phyloP scores from a whole-genome alignment of 495 filamentous ascomycete species.

The Ascobolus immersus region DNA sequence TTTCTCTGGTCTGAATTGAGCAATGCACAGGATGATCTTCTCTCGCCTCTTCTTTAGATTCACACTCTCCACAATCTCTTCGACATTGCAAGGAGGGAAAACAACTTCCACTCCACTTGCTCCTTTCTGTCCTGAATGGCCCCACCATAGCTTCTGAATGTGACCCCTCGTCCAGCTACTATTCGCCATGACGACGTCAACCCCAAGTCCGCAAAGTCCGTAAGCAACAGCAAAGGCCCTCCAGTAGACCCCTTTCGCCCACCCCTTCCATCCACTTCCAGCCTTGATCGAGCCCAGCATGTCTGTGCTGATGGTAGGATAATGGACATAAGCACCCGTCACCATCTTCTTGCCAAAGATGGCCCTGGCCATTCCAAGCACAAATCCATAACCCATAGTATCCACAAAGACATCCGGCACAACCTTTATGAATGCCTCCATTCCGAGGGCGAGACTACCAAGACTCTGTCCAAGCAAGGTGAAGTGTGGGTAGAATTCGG shows the following conservation, averaged over 20 bases:
- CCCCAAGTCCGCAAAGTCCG: constrained; percentile 46
- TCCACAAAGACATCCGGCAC: constrained; percentile 88
- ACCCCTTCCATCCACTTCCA: constrained; percentile 24
- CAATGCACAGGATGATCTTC: constrained; percentile 62
- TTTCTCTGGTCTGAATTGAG: constrained; percentile 92
- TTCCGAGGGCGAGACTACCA: constrained; percentile 62
- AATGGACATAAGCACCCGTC: constrained; percentile 86
- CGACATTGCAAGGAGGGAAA: constrained; percentile 76
- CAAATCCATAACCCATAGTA: constrained; percentile 94
- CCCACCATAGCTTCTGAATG: constrained; percentile 49
- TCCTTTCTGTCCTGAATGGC: not conserved
- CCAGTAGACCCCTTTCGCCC: constrained; percentile 80
- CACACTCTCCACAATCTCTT: constrained; percentile 47
- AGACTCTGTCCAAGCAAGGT: constrained; percentile 84
- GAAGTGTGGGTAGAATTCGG: constrained; percentile 69
- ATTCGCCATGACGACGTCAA: constrained; percentile 92
- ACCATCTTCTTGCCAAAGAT: constrained; percentile 43
- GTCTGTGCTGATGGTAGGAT: constrained; percentile 93
- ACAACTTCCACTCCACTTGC: constrained; percentile 36
- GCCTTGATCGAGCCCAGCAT: constrained; percentile 72
- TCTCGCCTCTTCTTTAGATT: constrained; percentile 29
- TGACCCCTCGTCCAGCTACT: constrained; percentile 79
- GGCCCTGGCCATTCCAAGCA: constrained; percentile 52
- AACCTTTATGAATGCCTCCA: constrained; percentile 76
- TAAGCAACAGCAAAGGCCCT: constrained; percentile 57